Evolutionary conservation across 202 grass and related monocot species (phyloP).

Genomic region (Thinopyrum obtusiflorum): DNA sequence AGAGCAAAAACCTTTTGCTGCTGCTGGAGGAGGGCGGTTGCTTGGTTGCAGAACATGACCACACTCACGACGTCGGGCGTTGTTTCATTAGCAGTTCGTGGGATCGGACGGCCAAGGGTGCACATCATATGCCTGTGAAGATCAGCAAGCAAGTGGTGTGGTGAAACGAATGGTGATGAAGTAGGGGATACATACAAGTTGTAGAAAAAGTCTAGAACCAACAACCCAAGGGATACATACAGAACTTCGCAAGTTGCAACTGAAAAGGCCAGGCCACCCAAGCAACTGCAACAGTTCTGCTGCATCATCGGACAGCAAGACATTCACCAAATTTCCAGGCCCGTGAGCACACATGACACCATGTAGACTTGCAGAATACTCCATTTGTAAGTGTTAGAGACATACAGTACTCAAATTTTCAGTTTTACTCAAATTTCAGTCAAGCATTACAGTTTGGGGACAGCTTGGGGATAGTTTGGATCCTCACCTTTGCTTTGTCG

Average conservation of each 20-base stretch:
- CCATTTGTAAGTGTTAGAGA: background rate
- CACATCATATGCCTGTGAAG: background rate
- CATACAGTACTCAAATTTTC: no score
- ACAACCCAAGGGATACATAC: background rate
- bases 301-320: background rate
- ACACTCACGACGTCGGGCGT: background rate
- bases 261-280: no score
- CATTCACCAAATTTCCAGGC: background rate
- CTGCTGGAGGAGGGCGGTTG: no score
- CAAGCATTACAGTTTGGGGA: no score
- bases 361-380: background rate
- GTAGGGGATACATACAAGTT: background rate
- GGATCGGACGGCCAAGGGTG: background rate
- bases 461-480: no score
- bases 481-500: no score
- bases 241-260: background rate
- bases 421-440: no score
- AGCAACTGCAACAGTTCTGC: background rate
- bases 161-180: background rate
- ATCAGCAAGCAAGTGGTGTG: background rate
- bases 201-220: background rate
- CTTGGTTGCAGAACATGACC: no score
- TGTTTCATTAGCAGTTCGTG: background rate
- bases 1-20: no score
- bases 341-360: background rate